These are phyloP conservation scores for Lipomyces sp. DNA, from an alignment of 805 yeast genomes.

Conservation along the genomic window DNA sequence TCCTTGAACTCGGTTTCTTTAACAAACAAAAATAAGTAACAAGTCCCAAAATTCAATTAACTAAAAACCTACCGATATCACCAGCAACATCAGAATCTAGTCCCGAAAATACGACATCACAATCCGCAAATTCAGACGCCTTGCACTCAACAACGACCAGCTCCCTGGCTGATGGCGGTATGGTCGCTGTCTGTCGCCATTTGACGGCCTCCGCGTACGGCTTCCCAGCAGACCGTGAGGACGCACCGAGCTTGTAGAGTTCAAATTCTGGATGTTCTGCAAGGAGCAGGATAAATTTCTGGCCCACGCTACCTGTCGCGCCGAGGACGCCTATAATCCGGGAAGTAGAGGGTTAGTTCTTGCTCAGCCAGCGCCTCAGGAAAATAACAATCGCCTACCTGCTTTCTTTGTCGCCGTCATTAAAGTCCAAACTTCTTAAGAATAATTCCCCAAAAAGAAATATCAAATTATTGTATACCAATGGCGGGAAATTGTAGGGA, in stretches of 20 bases:
- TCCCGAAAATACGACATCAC: slow-evolving; percentile 95
- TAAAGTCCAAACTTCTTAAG: neutral
- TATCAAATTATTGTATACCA: neutral
- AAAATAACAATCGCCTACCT: slow-evolving; percentile 27
- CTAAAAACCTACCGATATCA: slow-evolving; percentile 52
- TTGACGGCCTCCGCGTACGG: slow-evolving; percentile 80
- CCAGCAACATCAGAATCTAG: slow-evolving; percentile 94
- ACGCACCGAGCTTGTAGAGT: slow-evolving; percentile 85
- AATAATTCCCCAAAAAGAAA: neutral
- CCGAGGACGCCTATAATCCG: slow-evolving; percentile 78
- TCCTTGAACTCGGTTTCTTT: slow-evolving; percentile 77
- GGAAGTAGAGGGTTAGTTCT: neutral
- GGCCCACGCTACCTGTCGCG: slow-evolving; percentile 98
- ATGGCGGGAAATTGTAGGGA: neutral
- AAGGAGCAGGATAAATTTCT: slow-evolving; percentile 84
- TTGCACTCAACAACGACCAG: slow-evolving; percentile 78
- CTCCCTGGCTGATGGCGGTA: slow-evolving; percentile 70
- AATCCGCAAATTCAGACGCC: slow-evolving; percentile 74
- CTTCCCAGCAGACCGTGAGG: slow-evolving; percentile 91
- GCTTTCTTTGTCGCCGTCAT: slow-evolving; percentile 40
- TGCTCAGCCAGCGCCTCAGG: too few species aligned
- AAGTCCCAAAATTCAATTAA: neutral
- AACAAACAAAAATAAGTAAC: neutral
- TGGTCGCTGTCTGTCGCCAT: slow-evolving; percentile 89
- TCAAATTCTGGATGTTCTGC: slow-evolving; percentile 90